Percentiles rank a stretch among this genome's conserved stretches.
phyloP scores from a whole-genome alignment of 2,329 filamentous ascomycete genomes.

The Nemania abortiva region DNA sequence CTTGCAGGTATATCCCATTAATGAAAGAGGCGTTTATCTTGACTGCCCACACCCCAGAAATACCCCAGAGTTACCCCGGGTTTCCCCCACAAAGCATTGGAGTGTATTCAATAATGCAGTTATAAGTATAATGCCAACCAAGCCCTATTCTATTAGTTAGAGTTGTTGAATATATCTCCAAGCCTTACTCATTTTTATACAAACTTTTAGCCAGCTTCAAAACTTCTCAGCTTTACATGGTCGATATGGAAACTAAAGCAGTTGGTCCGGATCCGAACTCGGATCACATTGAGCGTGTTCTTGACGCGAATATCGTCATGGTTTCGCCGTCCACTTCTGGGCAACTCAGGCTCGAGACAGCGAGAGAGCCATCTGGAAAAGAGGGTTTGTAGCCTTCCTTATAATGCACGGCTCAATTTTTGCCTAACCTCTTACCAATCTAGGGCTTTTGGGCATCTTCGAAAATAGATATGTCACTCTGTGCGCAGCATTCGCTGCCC shows the following conservation, averaged over 20 bases:
- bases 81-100: not conserved
- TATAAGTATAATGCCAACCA: not conserved
- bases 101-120: not conserved
- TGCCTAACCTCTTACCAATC: not conserved
- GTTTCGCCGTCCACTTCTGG: not conserved
- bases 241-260: not conserved
- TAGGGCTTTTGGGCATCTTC: not conserved
- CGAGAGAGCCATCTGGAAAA: not conserved
- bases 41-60: not conserved
- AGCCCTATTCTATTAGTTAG: not conserved
- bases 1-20: not conserved
- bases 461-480: not conserved
- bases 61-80: not conserved
- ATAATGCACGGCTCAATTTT: not conserved
- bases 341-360: not conserved
- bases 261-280: not conserved
- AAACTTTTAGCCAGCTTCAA: not conserved
- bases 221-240: not conserved
- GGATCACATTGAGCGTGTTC: not conserved
- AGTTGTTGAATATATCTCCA: not conserved
- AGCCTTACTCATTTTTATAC: not conserved
- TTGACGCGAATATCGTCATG: not conserved
- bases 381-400: not conserved
- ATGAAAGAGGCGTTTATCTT: not conserved
- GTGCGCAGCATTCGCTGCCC: not conserved